phyloP scores from a whole-genome alignment of 2,329 filamentous ascomycete genomes.

The Pleoardoris graminearum region DNA sequence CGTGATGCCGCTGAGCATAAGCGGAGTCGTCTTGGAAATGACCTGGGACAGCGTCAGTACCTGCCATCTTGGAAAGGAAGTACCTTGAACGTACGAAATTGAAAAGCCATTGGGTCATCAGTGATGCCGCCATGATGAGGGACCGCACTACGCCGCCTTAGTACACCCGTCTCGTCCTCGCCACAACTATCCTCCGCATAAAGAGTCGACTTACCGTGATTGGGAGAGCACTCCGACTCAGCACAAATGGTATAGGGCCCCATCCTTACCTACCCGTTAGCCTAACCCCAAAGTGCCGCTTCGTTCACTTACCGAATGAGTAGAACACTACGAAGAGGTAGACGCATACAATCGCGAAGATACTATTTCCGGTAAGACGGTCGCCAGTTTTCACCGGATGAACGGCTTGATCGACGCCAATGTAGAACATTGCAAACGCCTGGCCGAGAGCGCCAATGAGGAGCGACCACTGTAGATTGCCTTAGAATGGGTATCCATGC shows the following conservation, averaged over 20 bases:
- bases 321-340: constrained; percentile 55
- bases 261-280: constrained; percentile 35
- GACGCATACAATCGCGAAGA: constrained; percentile 57
- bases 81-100: constrained; percentile 30
- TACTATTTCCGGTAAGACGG: constrained; percentile 40
- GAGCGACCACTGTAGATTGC: constrained; percentile 40
- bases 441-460: constrained; percentile 49
- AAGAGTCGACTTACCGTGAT: constrained; percentile 41
- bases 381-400: constrained; percentile 36
- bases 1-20: constrained; percentile 50
- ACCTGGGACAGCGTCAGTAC: neutral
- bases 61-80: neutral
- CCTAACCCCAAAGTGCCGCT: neutral
- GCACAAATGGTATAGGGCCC: constrained; percentile 52
- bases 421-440: constrained; percentile 49
- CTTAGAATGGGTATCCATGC: constrained; percentile 6
- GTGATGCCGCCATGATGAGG: constrained; percentile 48
- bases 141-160: constrained; percentile 37
- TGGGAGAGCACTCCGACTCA: constrained; percentile 48
- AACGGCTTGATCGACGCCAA: constrained; percentile 39
- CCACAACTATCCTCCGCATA: too few species aligned
- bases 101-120: constrained; percentile 54
- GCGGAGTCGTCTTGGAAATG: constrained; percentile 44
- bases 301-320: constrained; percentile 41
- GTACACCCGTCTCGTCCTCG: constrained; percentile 2